A percentile compares a stretch with the other conserved stretches of the same genome.
Conservation (phyloP, 345 rosid genomes). For the Corchorus capsularis region DNA sequence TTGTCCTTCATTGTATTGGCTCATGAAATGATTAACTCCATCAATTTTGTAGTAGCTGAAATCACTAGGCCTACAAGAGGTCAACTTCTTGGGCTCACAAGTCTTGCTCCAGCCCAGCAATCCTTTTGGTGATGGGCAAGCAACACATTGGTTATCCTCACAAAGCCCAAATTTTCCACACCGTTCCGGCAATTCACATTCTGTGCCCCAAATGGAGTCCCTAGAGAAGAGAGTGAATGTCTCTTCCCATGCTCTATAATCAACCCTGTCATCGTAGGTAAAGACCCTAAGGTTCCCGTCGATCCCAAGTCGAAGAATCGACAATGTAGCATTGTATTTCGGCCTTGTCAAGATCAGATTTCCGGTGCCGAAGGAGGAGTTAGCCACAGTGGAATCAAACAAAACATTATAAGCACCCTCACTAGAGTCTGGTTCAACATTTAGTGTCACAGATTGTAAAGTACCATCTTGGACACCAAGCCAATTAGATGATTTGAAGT, state of each 20-base stretch:
- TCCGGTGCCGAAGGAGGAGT: not conserved
- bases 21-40: conserved; percentile 53
- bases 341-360: conserved; percentile 22
- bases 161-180: conserved; percentile 60
- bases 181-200: conserved; percentile 46
- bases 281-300: conserved; percentile 52
- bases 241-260: conserved; percentile 39
- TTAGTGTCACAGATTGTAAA: conserved; percentile 27
- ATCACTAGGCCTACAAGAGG: conserved; percentile 33
- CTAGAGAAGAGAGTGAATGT: conserved; percentile 42
- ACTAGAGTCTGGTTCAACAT: conserved; percentile 13
- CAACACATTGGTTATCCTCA: conserved; percentile 51
- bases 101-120: conserved; percentile 44
- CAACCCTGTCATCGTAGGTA: conserved; percentile 42
- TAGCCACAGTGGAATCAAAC: not conserved
- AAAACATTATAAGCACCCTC: conserved; percentile 28
- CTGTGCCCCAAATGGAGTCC: conserved; percentile 26
- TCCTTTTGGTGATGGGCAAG: conserved; percentile 44
- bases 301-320: conserved; percentile 44
- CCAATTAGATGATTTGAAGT: conserved; percentile 22
- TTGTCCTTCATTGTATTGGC: conserved; percentile 43
- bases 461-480: not conserved
- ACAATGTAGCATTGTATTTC: conserved; percentile 39
- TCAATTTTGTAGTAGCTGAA: conserved; percentile 47
- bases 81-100: conserved; percentile 33